Percentiles rank a stretch among this genome's conserved stretches.
These are phyloP conservation scores for Dendrobium catenatum DNA, from an alignment of 106 monocot genomes.

Conservation along the genomic window DNA sequence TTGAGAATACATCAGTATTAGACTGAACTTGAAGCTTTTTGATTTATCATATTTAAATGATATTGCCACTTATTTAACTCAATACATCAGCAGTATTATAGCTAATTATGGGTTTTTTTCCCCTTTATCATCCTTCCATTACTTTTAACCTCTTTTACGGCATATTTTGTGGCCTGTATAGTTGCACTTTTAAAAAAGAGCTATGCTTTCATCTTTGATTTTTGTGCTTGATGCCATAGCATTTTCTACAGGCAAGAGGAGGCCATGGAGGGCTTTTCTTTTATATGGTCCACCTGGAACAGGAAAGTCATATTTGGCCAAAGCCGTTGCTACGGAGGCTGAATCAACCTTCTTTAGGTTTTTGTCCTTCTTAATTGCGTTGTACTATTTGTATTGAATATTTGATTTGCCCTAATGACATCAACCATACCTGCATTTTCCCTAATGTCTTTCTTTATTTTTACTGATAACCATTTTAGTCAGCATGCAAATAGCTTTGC, in stretches of 20 bases:
- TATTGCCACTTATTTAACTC: too few species aligned
- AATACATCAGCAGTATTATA: too few species aligned
- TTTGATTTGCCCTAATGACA: neutral
- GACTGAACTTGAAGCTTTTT: too few species aligned
- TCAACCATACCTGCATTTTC: neutral
- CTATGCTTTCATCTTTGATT: neutral
- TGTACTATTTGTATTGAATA: neutral
- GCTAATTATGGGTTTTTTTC: too few species aligned
- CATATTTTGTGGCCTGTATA: neutral
- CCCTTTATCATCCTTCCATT: neutral
- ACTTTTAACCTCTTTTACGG: neutral
- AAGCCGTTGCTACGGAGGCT: constrained; percentile 83
- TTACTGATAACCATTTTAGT: neutral
- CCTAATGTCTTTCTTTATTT: neutral
- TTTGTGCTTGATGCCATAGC: neutral
- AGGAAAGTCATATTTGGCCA: constrained; percentile 82
- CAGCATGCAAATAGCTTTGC: neutral
- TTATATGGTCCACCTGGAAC: constrained; percentile 86
- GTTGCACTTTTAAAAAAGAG: neutral
- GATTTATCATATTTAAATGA: too few species aligned
- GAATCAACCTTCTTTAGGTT: constrained; percentile 79
- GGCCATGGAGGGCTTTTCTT: constrained; percentile 84
- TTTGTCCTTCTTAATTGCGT: neutral
- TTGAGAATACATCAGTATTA: neutral
- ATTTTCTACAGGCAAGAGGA: constrained; percentile 49